Percentiles rank a stretch among this genome's conserved stretches.
Conservation (phyloP, 805 yeast genomes). For the Candida ovalis region DNA sequence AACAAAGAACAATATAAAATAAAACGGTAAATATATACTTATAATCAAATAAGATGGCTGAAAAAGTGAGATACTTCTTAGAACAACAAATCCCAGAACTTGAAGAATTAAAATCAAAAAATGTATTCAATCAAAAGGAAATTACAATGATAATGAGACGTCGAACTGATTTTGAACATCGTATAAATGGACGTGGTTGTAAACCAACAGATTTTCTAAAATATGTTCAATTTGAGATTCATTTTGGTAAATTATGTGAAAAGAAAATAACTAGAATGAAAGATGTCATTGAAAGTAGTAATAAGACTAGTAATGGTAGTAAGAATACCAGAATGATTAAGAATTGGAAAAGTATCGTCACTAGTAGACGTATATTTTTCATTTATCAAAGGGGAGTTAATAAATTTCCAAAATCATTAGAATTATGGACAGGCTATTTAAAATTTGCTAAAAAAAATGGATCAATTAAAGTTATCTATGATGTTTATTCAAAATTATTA, state of each 20-base stretch:
- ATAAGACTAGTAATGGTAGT: background rate
- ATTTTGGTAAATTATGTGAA: slow-evolving; percentile 71
- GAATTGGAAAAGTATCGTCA: background rate
- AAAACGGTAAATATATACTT: background rate
- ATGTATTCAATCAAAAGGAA: slow-evolving; percentile 79
- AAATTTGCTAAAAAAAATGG: slow-evolving; percentile 63
- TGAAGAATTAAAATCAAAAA: slow-evolving; percentile 78
- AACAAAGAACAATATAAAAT: no score
- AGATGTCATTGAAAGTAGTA: slow-evolving; percentile 52
- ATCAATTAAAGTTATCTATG: slow-evolving; percentile 68
- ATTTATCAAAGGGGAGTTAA: slow-evolving; percentile 80
- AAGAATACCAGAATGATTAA: no score
- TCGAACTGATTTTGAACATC: slow-evolving; percentile 93
- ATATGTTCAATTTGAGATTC: slow-evolving; percentile 77
- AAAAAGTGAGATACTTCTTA: slow-evolving; percentile 47
- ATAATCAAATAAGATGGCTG: slow-evolving; percentile 27
- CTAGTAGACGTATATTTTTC: slow-evolving; percentile 61
- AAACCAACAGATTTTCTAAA: slow-evolving; percentile 70
- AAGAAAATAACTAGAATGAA: slow-evolving; percentile 65
- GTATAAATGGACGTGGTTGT: slow-evolving; percentile 80
- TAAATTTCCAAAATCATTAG: slow-evolving; percentile 72
- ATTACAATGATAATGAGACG: slow-evolving; percentile 82
- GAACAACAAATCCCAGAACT: slow-evolving; percentile 85
- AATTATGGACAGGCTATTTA: slow-evolving; percentile 76
- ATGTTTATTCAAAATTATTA: slow-evolving; percentile 71